Evolutionary conservation across 805 yeast species (phyloP).

Genomic region (Yarrowia sp.): DNA sequence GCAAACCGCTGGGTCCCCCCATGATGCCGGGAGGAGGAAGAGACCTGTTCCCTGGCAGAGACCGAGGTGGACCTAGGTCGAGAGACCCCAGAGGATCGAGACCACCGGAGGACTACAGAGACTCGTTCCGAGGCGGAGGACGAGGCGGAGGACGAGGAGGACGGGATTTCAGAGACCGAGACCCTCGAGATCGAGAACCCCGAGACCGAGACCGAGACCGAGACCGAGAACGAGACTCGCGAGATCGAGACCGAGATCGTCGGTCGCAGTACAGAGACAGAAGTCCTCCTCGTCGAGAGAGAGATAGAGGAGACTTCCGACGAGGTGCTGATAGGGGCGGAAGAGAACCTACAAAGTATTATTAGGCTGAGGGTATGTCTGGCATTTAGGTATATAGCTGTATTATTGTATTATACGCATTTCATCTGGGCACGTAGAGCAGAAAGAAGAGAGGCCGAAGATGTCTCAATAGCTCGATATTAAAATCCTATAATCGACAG

Average conservation of each 20-base stretch:
- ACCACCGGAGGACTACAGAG: slow-evolving; percentile 23
- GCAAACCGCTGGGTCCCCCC: slow-evolving; percentile 28
- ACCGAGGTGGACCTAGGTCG: slow-evolving; percentile 25
- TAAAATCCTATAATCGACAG: too few species aligned
- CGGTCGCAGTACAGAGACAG: slow-evolving; percentile 25
- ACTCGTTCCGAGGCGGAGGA: slow-evolving; percentile 22
- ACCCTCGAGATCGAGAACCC: slow-evolving; percentile 27
- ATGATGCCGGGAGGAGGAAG: slow-evolving; percentile 27
- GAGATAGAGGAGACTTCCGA: not conserved
- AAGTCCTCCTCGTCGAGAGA: slow-evolving; percentile 29
- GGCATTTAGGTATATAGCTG: not conserved
- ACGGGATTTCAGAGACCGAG: slow-evolving; percentile 29
- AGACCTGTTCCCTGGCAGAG: slow-evolving; percentile 28
- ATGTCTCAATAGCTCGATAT: too few species aligned
- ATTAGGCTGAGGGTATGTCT: not conserved
- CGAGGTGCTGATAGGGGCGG: slow-evolving; percentile 4
- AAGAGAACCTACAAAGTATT: slow-evolving; percentile 15
- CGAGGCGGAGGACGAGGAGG: slow-evolving; percentile 23
- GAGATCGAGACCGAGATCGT: slow-evolving; percentile 13
- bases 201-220: slow-evolving; percentile 21
- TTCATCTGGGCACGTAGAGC: too few species aligned
- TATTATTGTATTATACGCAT: slow-evolving; percentile 1
- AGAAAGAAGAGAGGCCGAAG: too few species aligned
- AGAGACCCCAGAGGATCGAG: slow-evolving; percentile 22
- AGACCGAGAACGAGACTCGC: not conserved